Evolutionary conservation across 768 basidiomycete species (phyloP).

Genomic region (Cystobasidium onofrii): DNA sequence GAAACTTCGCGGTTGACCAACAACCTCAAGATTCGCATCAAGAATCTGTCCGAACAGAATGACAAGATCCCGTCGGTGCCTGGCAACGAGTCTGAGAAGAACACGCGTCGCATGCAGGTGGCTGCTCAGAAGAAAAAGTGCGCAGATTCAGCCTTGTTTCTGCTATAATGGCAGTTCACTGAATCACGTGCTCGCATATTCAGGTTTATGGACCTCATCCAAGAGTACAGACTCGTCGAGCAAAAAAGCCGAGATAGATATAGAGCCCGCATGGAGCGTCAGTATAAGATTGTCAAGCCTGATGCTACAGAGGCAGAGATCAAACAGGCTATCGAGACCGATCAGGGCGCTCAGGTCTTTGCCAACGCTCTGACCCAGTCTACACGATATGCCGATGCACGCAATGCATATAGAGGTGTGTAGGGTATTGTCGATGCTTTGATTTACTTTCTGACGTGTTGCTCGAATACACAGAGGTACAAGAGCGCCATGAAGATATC

Average conservation of each 20-base stretch:
- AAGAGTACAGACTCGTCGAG: slow-evolving; percentile 50
- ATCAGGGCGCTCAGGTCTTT: slow-evolving; percentile 27
- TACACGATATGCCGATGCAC: slow-evolving; percentile 24
- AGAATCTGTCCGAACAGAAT: slow-evolving; percentile 46
- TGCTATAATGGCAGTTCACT: neutral
- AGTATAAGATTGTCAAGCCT: slow-evolving; percentile 49
- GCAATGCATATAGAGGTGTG: slow-evolving; percentile 23
- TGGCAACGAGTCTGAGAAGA: slow-evolving; percentile 20
- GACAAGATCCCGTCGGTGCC: slow-evolving; percentile 43
- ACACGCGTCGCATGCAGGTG: slow-evolving; percentile 22
- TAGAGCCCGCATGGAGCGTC: slow-evolving; percentile 49
- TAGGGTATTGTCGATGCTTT: too few species aligned
- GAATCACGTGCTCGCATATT: neutral
- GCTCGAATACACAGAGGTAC: slow-evolving; percentile 62
- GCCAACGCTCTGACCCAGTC: slow-evolving; percentile 28
- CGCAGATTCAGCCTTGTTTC: neutral
- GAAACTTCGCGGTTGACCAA: slow-evolving; percentile 45
- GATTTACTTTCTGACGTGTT: too few species aligned
- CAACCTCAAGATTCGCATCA: slow-evolving; percentile 47
- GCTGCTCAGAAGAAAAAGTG: slow-evolving; percentile 30
- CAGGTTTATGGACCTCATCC: slow-evolving; percentile 48
- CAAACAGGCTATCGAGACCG: slow-evolving; percentile 37
- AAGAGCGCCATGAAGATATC: slow-evolving; percentile 77
- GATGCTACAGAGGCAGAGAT: slow-evolving; percentile 43
- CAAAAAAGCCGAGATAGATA: slow-evolving; percentile 50